These are phyloP conservation scores for Pseudognaphalium luteoalbum DNA, from an alignment of 129 eudicot species.

Conservation along the genomic window DNA sequence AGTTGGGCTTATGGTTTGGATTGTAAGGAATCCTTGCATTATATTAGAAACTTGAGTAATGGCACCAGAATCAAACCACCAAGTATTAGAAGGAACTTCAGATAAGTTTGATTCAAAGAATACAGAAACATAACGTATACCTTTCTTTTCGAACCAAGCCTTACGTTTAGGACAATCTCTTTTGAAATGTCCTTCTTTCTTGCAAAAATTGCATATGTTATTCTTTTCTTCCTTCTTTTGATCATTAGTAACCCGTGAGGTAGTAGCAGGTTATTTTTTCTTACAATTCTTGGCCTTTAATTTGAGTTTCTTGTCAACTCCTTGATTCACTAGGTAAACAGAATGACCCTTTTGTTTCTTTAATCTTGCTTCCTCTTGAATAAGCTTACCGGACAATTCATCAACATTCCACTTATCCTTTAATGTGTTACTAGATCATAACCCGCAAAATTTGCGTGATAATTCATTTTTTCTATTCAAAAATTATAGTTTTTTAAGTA, in stretches of 20 bases:
- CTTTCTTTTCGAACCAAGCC: background rate
- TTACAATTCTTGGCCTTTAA: too few species aligned
- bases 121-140: background rate
- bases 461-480: too few species aligned
- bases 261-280: too few species aligned
- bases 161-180: background rate
- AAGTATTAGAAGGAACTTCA: background rate
- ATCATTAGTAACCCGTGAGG: too few species aligned
- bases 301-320: background rate
- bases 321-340: background rate
- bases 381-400: background rate
- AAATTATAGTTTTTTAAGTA: too few species aligned
- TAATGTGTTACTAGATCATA: conserved; percentile 4
- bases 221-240: too few species aligned
- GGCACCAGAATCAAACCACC: background rate
- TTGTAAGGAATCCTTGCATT: background rate
- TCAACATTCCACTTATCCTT: background rate
- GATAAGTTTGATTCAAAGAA: background rate
- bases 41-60: background rate
- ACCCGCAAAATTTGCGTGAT: too few species aligned
- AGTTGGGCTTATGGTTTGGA: conserved; percentile 1
- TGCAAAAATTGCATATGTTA: background rate
- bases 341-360: background rate
- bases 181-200: background rate
- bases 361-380: background rate